Evolutionary conservation across 2,329 filamentous ascomycete genomes (phyloP).

Genomic region (Sclerotinia nivalis): DNA sequence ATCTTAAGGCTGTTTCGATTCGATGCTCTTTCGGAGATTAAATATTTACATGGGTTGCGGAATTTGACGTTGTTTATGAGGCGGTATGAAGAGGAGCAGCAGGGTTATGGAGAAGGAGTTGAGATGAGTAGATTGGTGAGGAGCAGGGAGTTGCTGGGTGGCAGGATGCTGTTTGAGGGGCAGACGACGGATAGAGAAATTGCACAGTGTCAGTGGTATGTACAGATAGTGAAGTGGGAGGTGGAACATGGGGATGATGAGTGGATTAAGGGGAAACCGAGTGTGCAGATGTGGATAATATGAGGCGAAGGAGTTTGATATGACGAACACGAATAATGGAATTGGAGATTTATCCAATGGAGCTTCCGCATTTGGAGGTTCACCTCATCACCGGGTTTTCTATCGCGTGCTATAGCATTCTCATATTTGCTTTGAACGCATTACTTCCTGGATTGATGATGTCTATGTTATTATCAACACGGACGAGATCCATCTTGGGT

Average conservation of each 20-base stretch:
- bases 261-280: constrained; percentile 13
- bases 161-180: constrained; percentile 11
- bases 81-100: constrained; percentile 5
- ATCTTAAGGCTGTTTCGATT: constrained; percentile 25
- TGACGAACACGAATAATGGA: not conserved
- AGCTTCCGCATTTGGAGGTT: not conserved
- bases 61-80: constrained; percentile 23
- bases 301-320: not conserved
- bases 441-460: not conserved
- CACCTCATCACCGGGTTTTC: not conserved
- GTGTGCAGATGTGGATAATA: constrained; percentile 26
- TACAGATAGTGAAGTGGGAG: constrained; percentile 23
- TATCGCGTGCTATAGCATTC: not conserved
- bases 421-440: not conserved
- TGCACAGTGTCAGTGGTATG: constrained; percentile 23
- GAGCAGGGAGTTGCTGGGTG: not conserved
- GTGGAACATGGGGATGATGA: constrained; percentile 19
- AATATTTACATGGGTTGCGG: constrained; percentile 18
- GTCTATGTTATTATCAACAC: not conserved
- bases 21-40: constrained; percentile 24
- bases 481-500: not conserved
- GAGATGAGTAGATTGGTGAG: not conserved
- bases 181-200: constrained; percentile 18
- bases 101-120: not conserved
- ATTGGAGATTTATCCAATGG: not conserved